Evolutionary conservation across 495 filamentous ascomycete species (phyloP), one percentile per base, ranked within the genome.

Genomic region (Chaetomidium leptoderma): DNA sequence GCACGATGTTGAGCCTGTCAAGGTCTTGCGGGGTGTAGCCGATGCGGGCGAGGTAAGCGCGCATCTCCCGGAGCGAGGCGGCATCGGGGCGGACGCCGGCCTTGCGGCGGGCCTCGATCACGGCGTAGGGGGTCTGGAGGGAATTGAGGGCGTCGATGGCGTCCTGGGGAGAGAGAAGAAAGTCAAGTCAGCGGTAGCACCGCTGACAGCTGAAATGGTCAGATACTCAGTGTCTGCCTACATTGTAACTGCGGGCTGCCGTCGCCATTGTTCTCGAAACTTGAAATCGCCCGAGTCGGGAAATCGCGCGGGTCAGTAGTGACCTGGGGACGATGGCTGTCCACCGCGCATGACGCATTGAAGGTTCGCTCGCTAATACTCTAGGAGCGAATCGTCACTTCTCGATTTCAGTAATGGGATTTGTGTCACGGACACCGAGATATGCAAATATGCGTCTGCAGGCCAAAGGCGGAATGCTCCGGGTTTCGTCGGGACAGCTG

Each of bases 61-160:
- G 76, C 79, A 91, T 92, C 70, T 95, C 86, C 3, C 82, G 80
- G 44, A 93, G 79, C 0, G 86, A 85, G 49, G 74, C 72, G 49
- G 83, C 77, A 66, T 92, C 90, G 67, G 84, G 81, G 23, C 76
- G 78, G 63, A 81, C 74, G 37, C 89, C 85, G 7, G 84, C 85
- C 63, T 86, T 85, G 27, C 82, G 78, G 48, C 92, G 82, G 50
- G 84, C 81, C 57, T 95, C 83, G 33, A 97, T 81, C 44, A 89
- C 78, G 40, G 84, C 79, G 69, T 85, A 91, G 56, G 95, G 95
- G 17, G 88, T 89, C 66, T 97, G 93, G 33, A 96, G 78, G 17
- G 89, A 85, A 68, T 98, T 98, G 69, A 98, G 85, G 26, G 89
- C 81, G 53, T 86, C 77, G 57, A 98, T 83, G 17, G 93, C 93